These are phyloP conservation scores for Vitis hybrid DNA, from an alignment of 177 flowering plant species.

Conservation along the genomic window DNA sequence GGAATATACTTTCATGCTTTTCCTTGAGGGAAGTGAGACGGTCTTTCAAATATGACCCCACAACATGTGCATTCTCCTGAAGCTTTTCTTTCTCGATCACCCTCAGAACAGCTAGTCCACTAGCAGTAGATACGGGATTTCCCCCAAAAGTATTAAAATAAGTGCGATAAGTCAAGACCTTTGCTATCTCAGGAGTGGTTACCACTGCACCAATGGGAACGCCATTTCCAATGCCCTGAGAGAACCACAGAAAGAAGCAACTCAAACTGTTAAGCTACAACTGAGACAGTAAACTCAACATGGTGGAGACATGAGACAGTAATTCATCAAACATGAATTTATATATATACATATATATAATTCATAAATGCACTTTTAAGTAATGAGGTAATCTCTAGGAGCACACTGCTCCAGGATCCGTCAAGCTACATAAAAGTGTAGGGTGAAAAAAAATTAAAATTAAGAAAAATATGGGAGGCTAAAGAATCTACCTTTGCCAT, in stretches of 20 bases:
- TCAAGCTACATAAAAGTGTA: too few species aligned
- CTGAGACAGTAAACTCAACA: too few species aligned
- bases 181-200: slow-evolving; percentile 92
- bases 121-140: slow-evolving; percentile 90
- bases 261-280: too few species aligned
- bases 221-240: slow-evolving; percentile 96
- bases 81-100: slow-evolving; percentile 88
- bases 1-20: slow-evolving; percentile 67
- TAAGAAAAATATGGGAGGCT: too few species aligned
- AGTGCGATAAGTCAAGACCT: slow-evolving; percentile 67
- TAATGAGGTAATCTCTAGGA: too few species aligned
- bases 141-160: slow-evolving; percentile 98
- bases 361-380: too few species aligned
- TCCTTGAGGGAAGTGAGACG: slow-evolving; percentile 65
- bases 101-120: slow-evolving; percentile 79
- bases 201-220: slow-evolving; percentile 96
- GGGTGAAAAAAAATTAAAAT: background rate
- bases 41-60: slow-evolving; percentile 77
- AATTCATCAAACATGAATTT: too few species aligned
- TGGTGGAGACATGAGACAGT: too few species aligned
- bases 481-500: slow-evolving; percentile 80
- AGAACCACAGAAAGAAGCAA: slow-evolving; percentile 1
- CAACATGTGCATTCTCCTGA: slow-evolving; percentile 75
- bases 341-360: too few species aligned
- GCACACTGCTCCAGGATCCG: too few species aligned